These are phyloP conservation scores for Saururus chinensis DNA, from an alignment of 164 flowering plant genomes.

Conservation along the genomic window DNA sequence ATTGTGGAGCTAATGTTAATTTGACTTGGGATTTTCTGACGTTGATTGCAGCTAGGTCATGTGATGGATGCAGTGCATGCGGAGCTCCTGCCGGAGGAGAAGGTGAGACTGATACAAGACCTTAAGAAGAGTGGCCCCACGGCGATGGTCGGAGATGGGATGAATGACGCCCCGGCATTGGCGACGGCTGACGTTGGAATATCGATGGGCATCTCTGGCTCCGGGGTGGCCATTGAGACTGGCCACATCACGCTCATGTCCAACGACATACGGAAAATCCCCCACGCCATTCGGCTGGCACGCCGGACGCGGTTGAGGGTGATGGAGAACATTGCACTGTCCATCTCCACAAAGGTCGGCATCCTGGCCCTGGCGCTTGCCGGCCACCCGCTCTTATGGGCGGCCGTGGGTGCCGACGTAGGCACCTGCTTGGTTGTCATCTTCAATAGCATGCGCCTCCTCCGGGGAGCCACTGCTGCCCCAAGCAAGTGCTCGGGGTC, in stretches of 20 bases:
- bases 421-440: slow-evolving; percentile 87
- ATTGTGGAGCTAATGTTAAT: too few relatives aligned
- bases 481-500: background rate
- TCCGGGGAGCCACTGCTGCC: slow-evolving; percentile 19
- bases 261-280: slow-evolving; percentile 66
- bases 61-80: slow-evolving; percentile 59
- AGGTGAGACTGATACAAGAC: slow-evolving; percentile 43
- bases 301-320: slow-evolving; percentile 41
- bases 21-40: background rate
- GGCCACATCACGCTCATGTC: slow-evolving; percentile 83
- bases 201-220: slow-evolving; percentile 93
- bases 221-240: slow-evolving; percentile 82
- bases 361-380: slow-evolving; percentile 57
- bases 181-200: slow-evolving; percentile 88
- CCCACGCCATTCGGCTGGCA: slow-evolving; percentile 48
- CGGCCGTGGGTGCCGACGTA: slow-evolving; percentile 79
- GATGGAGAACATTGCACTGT: slow-evolving; percentile 46
- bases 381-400: slow-evolving; percentile 90
- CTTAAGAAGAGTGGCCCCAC: slow-evolving; percentile 51
- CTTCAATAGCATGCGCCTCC: slow-evolving; percentile 74
- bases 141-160: slow-evolving; percentile 89
- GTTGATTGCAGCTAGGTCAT: slow-evolving; percentile 46
- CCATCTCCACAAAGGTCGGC: slow-evolving; percentile 52
- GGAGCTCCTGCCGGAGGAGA: slow-evolving; percentile 84
- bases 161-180: slow-evolving; percentile 90